A percentile compares a stretch with the other conserved stretches of the same genome.
phyloP scores from a whole-genome alignment of 192 early-diverging fungal species.

The Mortierella claussenii region DNA sequence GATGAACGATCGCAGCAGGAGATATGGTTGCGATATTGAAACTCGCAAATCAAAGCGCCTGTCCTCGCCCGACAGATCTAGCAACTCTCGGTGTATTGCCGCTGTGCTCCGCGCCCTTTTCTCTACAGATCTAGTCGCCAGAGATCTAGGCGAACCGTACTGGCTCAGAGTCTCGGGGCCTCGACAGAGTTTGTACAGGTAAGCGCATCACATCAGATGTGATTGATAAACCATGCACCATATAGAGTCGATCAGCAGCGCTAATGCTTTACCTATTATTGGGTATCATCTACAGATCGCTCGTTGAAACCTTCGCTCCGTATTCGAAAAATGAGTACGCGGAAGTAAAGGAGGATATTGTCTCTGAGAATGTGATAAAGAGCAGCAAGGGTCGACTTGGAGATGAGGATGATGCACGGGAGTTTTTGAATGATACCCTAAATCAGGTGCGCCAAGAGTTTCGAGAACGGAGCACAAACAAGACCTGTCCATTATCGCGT shows the following conservation, averaged over 20 bases:
- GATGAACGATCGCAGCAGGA: slow-evolving; percentile 8
- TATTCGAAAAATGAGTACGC: neutral
- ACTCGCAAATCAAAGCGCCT: slow-evolving; percentile 5
- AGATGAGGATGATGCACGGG: slow-evolving; percentile 36
- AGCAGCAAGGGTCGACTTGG: slow-evolving; percentile 17
- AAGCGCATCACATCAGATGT: no score
- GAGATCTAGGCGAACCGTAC: slow-evolving; percentile 6
- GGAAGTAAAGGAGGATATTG: slow-evolving; percentile 13
- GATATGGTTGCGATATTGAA: slow-evolving; percentile 26
- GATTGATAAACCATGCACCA: neutral
- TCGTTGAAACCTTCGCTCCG: slow-evolving; percentile 7
- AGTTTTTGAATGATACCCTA: slow-evolving; percentile 23
- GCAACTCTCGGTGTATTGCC: slow-evolving; percentile 7
- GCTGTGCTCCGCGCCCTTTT: slow-evolving; percentile 25
- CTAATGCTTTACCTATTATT: no score
- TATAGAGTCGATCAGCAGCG: no score
- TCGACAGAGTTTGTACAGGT: slow-evolving; percentile 19
- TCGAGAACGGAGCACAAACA: neutral
- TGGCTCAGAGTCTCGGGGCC: neutral
- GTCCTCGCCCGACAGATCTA: slow-evolving; percentile 5
- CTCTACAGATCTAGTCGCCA: slow-evolving; percentile 8
- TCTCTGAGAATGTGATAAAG: slow-evolving; percentile 21
- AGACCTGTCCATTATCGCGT: slow-evolving; percentile 11
- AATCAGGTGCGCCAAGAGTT: slow-evolving; percentile 25
- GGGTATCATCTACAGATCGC: slow-evolving; percentile 1